Conservation (phyloP, 306 rosid genomes). For the Nissolia schottii region DNA sequence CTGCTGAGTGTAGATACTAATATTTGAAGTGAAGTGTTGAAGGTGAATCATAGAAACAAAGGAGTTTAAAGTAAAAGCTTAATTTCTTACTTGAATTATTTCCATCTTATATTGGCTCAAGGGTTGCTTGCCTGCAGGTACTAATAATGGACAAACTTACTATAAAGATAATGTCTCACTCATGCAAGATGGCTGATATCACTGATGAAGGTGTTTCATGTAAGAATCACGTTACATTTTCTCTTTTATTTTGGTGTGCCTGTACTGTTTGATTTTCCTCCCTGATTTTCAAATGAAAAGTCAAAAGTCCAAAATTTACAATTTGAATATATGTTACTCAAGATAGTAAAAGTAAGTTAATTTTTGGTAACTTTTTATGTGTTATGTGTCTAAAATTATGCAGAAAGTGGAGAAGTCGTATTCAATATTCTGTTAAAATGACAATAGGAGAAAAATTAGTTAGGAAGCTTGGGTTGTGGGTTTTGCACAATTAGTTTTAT, state of each 20-base stretch:
- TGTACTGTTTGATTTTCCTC: neutral
- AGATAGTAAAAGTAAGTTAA: too few relatives aligned
- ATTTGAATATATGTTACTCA: too few relatives aligned
- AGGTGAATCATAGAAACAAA: conserved; percentile 13
- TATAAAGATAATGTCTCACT: conserved; percentile 89
- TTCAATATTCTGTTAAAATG: neutral
- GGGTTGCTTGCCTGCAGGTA: conserved; percentile 56
- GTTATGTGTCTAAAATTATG: too few relatives aligned
- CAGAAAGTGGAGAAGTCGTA: too few relatives aligned
- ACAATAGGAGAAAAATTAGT: neutral
- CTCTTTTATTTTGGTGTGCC: conserved; percentile 12
- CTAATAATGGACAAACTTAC: conserved; percentile 96
- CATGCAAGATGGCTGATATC: conserved; percentile 98
- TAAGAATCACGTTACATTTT: conserved; percentile 40
- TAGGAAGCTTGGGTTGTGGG: neutral
- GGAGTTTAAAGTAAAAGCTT: neutral
- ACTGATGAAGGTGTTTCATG: conserved; percentile 96
- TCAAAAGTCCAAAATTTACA: too few relatives aligned
- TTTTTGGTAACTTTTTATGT: too few relatives aligned
- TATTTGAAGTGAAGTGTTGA: conserved; percentile 11
- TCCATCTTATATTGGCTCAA: conserved; percentile 16
- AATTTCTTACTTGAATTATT: conserved; percentile 4
- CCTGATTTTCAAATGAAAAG: too few relatives aligned
- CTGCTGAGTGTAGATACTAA: neutral
- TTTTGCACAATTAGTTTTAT: neutral